Evolutionary conservation across 495 filamentous ascomycete genomes (phyloP).

Genomic region (Venustampulla echinocandica): DNA sequence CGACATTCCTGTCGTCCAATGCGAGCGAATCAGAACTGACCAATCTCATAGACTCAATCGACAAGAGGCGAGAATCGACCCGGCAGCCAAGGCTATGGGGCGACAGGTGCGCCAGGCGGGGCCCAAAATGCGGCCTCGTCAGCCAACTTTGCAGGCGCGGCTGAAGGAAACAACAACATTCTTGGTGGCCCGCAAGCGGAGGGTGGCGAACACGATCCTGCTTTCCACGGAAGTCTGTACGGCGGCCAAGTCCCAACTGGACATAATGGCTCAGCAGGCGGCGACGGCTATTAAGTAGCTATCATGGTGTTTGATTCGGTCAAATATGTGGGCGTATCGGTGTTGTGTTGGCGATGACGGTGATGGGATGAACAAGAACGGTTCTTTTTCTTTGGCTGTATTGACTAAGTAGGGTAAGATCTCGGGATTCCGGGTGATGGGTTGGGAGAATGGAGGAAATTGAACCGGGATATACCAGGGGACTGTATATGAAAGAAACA

Average conservation of each 20-base stretch:
- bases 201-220: constrained; percentile 46
- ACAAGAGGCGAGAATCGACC: constrained; percentile 66
- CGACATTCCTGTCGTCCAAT: not conserved
- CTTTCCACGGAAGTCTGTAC: constrained; percentile 54
- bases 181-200: constrained; percentile 50
- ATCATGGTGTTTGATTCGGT: not conserved
- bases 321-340: constrained; percentile 9
- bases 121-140: constrained; percentile 39
- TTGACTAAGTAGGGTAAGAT: constrained; percentile 19
- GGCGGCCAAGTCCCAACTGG: constrained; percentile 51
- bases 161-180: constrained; percentile 51
- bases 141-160: constrained; percentile 42
- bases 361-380: constrained; percentile 1
- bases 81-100: constrained; percentile 59
- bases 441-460: constrained; percentile 7
- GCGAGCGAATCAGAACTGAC: constrained; percentile 5
- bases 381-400: constrained; percentile 17
- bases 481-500: constrained; percentile 17
- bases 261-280: constrained; percentile 60
- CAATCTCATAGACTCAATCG: constrained; percentile 54
- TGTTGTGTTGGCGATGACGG: constrained; percentile 3
- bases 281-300: constrained; percentile 22
- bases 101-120: constrained; percentile 30
- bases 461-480: constrained; percentile 10
- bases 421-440: constrained; percentile 13